phyloP scores from a whole-genome alignment of 805 yeast species.

The Saccharomycopsis sp. region DNA sequence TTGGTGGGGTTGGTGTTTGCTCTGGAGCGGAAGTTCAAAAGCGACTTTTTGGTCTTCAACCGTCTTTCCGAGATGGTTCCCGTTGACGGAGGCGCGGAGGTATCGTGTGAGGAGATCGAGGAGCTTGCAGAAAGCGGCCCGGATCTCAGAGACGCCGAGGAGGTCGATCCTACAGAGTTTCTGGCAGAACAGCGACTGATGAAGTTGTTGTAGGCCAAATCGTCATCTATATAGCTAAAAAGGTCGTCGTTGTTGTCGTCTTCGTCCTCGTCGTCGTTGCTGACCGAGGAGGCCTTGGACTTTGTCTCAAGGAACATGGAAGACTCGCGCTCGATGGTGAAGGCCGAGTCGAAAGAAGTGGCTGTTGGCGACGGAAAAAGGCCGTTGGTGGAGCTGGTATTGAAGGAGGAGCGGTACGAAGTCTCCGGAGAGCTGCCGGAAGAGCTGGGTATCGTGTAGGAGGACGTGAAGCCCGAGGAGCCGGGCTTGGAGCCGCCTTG shows the following conservation, averaged over 20 bases:
- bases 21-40: not conserved
- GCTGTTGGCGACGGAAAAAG: not conserved
- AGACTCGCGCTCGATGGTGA: not conserved
- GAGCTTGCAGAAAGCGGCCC: not conserved
- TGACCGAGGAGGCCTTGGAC: not conserved
- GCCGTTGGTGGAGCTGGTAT: not conserved
- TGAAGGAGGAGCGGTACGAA: conserved; percentile 7
- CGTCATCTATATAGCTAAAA: not conserved
- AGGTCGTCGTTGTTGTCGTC: not conserved
- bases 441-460: not conserved
- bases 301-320: not conserved
- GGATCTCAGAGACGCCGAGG: not conserved
- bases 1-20: not conserved
- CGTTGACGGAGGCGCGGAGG: not conserved
- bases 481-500: not conserved
- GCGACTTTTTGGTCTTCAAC: not conserved
- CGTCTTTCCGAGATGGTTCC: not conserved
- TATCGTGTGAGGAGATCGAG: not conserved
- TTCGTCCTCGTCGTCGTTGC: not conserved
- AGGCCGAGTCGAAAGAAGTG: not conserved
- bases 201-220: not conserved
- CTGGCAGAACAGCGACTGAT: not conserved
- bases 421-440: conserved; percentile 1
- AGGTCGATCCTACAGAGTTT: not conserved
- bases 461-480: not conserved